A percentile compares a stretch with the other conserved stretches of the same genome.
Conservation (phyloP, 179 eudicot species). For the Corrigiola litoralis region DNA sequence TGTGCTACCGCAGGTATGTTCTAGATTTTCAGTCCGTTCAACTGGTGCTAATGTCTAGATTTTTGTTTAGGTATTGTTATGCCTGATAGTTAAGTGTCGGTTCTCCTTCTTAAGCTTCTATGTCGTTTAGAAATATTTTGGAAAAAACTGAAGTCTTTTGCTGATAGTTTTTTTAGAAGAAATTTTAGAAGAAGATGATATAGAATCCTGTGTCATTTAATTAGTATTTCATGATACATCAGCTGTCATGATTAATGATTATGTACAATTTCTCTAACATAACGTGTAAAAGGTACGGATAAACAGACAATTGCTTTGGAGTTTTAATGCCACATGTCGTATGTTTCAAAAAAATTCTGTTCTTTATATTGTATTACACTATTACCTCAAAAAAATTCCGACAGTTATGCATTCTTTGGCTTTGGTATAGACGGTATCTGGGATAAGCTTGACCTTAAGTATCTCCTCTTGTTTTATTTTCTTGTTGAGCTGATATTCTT, state of each 20-base stretch:
- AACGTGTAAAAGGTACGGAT: background rate
- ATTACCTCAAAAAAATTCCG: too few relatives aligned
- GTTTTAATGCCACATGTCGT: background rate
- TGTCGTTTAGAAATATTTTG: background rate
- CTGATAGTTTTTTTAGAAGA: background rate
- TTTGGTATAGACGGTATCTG: too few relatives aligned
- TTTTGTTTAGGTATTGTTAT: background rate
- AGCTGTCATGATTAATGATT: background rate
- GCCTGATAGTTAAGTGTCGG: background rate
- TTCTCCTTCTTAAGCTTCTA: background rate
- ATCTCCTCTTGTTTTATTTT: too few relatives aligned
- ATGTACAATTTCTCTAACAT: background rate
- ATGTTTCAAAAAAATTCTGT: too few relatives aligned
- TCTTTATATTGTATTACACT: too few relatives aligned
- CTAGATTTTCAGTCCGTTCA: background rate
- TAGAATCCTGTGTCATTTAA: too few relatives aligned
- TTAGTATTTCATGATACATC: background rate
- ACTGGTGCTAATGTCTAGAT: background rate
- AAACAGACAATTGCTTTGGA: background rate
- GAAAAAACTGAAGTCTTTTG: background rate
- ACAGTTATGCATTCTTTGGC: too few relatives aligned
- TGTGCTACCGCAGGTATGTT: constrained; percentile 83
- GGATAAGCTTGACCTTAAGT: too few relatives aligned
- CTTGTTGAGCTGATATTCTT: too few relatives aligned
- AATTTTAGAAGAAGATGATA: too few relatives aligned